A percentile compares a stretch with the other conserved stretches of the same genome.
Conservation (phyloP, 129 eudicot genomes). For the Rutidosis leptorrhynchoides region DNA sequence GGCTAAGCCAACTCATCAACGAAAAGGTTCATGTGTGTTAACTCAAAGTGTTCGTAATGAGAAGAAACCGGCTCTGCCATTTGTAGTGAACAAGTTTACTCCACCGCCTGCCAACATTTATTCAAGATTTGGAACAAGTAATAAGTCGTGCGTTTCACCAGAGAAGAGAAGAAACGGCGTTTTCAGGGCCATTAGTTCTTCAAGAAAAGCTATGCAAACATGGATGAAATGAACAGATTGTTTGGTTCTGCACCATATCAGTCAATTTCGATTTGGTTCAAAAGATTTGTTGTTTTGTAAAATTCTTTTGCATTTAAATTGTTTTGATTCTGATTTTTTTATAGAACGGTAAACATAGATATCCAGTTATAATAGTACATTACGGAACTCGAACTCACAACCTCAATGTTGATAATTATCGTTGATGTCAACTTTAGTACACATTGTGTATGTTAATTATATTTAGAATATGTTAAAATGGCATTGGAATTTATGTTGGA, state of each 20-base stretch:
- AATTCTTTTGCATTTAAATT: slow-evolving; percentile 4
- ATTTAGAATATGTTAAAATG: too few relatives aligned
- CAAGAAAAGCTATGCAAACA: slow-evolving; percentile 27
- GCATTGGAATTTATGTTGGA: too few relatives aligned
- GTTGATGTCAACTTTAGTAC: too few relatives aligned
- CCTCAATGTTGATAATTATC: too few relatives aligned
- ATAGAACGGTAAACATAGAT: not conserved
- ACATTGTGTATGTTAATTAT: too few relatives aligned
- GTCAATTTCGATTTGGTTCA: not conserved
- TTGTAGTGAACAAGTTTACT: slow-evolving; percentile 9
- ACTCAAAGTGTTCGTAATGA: slow-evolving; percentile 9
- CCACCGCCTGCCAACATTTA: not conserved
- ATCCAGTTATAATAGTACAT: too few relatives aligned
- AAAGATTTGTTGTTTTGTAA: not conserved
- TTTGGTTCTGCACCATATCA: not conserved
- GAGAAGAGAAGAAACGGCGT: slow-evolving; percentile 24
- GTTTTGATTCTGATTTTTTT: not conserved
- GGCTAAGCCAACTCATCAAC: not conserved
- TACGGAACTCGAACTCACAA: too few relatives aligned
- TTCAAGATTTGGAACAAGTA: not conserved
- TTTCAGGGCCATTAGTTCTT: slow-evolving; percentile 25
- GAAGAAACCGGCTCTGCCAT: not conserved
- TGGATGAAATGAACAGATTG: slow-evolving; percentile 25
- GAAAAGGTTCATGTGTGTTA: slow-evolving; percentile 6
- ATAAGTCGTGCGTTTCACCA: slow-evolving; percentile 4